phyloP scores from a whole-genome alignment of 2,329 filamentous ascomycete species.

The Pseudogymnoascus verrucosus region DNA sequence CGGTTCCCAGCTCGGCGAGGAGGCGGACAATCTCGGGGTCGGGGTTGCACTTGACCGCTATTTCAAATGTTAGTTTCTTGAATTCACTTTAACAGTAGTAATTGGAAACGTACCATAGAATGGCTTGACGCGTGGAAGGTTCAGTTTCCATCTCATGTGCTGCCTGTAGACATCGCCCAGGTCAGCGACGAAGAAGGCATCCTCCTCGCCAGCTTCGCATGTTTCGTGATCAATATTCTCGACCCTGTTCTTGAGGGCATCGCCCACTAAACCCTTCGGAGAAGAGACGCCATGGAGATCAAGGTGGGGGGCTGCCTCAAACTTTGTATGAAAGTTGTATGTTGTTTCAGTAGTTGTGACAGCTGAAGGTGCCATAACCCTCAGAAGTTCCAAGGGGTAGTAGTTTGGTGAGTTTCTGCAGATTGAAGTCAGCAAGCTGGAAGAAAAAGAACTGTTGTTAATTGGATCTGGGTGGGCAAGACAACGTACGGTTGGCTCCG shows the following conservation, averaged over 20 bases:
- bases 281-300: constrained; percentile 24
- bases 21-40: constrained; percentile 83
- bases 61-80: constrained; percentile 11
- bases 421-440: background rate
- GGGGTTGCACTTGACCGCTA: constrained; percentile 98
- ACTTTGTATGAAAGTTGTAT: constrained; percentile 24
- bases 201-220: constrained; percentile 89
- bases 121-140: constrained; percentile 83
- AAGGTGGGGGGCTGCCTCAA: constrained; percentile 22
- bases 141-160: constrained; percentile 96
- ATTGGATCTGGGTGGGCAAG: background rate
- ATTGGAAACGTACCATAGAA: constrained; percentile 68
- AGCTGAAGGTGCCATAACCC: constrained; percentile 61
- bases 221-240: constrained; percentile 75
- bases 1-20: constrained; percentile 78
- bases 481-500: constrained; percentile 15
- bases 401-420: constrained; percentile 11
- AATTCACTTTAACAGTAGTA: constrained; percentile 10
- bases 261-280: constrained; percentile 76
- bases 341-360: constrained; percentile 42
- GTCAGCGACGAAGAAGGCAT: constrained; percentile 97
- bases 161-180: constrained; percentile 98
- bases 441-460: background rate
- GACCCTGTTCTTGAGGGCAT: constrained; percentile 79
- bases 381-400: constrained; percentile 3